Evolutionary conservation across 371 early-diverging fungal species (phyloP), one percentile per base, ranked within the genome.

Genomic region (Mortierella sp.): DNA sequence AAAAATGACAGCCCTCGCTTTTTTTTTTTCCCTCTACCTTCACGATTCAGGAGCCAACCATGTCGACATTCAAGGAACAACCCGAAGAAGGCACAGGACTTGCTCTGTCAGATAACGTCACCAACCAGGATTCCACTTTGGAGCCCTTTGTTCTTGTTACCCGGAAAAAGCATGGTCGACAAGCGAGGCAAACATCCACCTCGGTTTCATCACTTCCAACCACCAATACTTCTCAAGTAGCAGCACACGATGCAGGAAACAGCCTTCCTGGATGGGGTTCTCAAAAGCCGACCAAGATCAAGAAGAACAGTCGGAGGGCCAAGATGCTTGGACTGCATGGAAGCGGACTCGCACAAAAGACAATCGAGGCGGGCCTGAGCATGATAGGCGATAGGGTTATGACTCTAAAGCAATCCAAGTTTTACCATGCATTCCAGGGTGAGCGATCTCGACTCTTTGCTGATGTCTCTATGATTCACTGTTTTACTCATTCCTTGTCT

Each of bases 281-380:
- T 8, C 57, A 14, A 37, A 64, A 57, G 14, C 48, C 69, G 28
- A 25, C 45, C 0, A 68, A 57, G 51, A 41, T 64, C n/a, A 76
- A 68, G 47, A 68, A 64, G 46, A 76, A 68, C 49, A 68, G 69
- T n/a, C 73, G 63, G 29, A 49, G 73, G 5, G 67, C 73, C 29
- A 73, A 49, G 51, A 62, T 73, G 63, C 57, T 62, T 39, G 73
- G 63, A 0, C 45, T 24, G 14, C 48, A 46, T 22, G 55, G 56
- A 16, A 7, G n/a, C 0, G 54, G 55, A 14, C 48, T 46, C 1
- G 59, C 54, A 9, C 28, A 54, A 22, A 54, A 50, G 54, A 59
- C 76, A 1, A 31, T 65, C 14, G 69, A 68, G 10, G 68, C 65
- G 69, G 76, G 69, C 12, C 28, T 53, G 19, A 44, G 19, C 25